Base-by-base conservation (phyloP, 305 asterid genomes). In the Nicotiana rustica region DNA sequence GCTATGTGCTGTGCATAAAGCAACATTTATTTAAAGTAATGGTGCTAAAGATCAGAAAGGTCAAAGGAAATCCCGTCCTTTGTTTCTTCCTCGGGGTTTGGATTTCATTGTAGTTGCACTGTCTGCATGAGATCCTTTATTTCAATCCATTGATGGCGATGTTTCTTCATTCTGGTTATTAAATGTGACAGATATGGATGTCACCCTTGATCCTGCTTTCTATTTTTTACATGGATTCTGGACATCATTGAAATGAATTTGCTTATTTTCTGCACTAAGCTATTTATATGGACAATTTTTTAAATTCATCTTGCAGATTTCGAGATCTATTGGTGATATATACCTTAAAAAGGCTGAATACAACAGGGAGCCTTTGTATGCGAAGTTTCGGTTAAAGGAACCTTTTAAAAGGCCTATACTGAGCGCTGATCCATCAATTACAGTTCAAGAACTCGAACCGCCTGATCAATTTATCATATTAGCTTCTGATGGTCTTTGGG, bases 301-400 rank as follows among this genome's bases (percentile, higher is more conserved):
- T 31, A 19, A 75, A 85, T 80, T 80, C 67, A 6, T 87, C 68
- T 86, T 88, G 75, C 94, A 95, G 98, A 71, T 93, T 85, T 92
- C 98, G 14, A 92, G 97, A 85, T 95, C 97, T 44, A 93, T 95
- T 52, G 98, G 97, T 85, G 98, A 95, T 60, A 94, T 95, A 75
- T 93, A 95, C 86, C 90, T 95, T 85, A 95, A 95, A 85, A 95
- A 85, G 89, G 83, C 97, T 82, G 98, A 95, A 88, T 95, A 83
- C 85, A 95, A 93, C 88, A 90, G 93, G 89, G 98, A 91, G 85
- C 98, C 98, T 61, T 83, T 93, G 82, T 90, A 89, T 87, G 92
- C 95, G 38, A 93, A 95, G 86, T 95, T 93, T 79, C 90, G 98
- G 76, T 93, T 95, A 18, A 92, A 94, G 29, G 95, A 95, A 85